These are phyloP conservation scores for Tephrocybe rancida DNA, from an alignment of 768 basidiomycete species.

Conservation along the genomic window DNA sequence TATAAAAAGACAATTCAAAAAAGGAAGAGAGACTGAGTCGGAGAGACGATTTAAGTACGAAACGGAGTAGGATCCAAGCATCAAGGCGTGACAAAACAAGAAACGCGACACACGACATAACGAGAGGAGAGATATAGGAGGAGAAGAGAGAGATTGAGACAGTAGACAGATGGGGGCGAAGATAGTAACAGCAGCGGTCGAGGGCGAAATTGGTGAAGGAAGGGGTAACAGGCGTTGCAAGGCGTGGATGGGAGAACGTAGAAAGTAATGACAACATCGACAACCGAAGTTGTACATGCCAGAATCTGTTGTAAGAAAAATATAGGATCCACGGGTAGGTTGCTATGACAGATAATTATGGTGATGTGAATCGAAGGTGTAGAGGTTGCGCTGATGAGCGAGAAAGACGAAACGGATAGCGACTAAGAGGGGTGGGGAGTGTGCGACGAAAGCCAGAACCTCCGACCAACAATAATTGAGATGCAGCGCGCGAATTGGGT, in stretches of 20 bases:
- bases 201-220: not conserved
- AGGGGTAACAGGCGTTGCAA: not conserved
- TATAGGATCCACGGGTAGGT: slow-evolving; percentile 15
- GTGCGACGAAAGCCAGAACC: slow-evolving; percentile 20
- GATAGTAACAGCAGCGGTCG: slow-evolving; percentile 14
- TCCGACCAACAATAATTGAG: slow-evolving; percentile 30
- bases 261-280: slow-evolving; percentile 9
- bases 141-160: slow-evolving; percentile 13
- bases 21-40: not conserved
- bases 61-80: slow-evolving; percentile 7
- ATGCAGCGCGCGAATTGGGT: slow-evolving; percentile 35
- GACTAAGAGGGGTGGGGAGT: slow-evolving; percentile 13
- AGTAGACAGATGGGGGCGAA: slow-evolving; percentile 15
- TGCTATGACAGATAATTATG: slow-evolving; percentile 16
- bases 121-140: slow-evolving; percentile 6
- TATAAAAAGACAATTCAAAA: not conserved
- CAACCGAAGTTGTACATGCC: slow-evolving; percentile 8
- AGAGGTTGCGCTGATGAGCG: slow-evolving; percentile 5
- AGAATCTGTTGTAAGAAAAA: slow-evolving; percentile 9
- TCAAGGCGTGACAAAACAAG: slow-evolving; percentile 16
- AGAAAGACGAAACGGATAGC: slow-evolving; percentile 17
- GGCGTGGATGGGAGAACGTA: slow-evolving; percentile 2
- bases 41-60: not conserved
- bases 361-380: not conserved
- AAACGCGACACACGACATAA: slow-evolving; percentile 15